A percentile compares a stretch with the other conserved stretches of the same genome.
These are phyloP conservation scores for Pelargonium nanum DNA, from an alignment of 345 rosid species.

Conservation along the genomic window DNA sequence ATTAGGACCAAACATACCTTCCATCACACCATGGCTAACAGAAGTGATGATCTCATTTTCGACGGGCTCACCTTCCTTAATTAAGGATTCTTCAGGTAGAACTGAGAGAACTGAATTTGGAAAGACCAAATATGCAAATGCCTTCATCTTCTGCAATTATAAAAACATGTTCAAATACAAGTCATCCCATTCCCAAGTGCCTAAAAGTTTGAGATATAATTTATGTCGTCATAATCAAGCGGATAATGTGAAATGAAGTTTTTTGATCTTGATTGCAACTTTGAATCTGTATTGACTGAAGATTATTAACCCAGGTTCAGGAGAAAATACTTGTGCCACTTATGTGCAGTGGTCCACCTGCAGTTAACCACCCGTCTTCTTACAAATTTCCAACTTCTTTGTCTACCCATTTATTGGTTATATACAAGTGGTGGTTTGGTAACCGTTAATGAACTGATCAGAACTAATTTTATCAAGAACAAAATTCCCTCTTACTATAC, in stretches of 20 bases:
- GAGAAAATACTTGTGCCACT: too few relatives aligned
- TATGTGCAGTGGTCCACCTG: too few relatives aligned
- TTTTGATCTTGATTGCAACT: background rate
- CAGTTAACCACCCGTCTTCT: too few relatives aligned
- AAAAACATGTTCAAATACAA: conserved; percentile 3
- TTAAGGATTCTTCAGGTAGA: conserved; percentile 39
- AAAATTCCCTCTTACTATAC: too few relatives aligned
- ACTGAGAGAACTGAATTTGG: conserved; percentile 59
- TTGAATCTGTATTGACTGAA: background rate
- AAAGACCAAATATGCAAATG: conserved; percentile 69
- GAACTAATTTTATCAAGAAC: too few relatives aligned
- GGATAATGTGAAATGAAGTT: background rate
- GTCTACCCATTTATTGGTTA: too few relatives aligned
- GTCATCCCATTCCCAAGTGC: background rate
- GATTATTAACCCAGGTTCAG: background rate
- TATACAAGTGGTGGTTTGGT: too few relatives aligned
- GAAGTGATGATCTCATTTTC: conserved; percentile 79
- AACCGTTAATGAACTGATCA: too few relatives aligned
- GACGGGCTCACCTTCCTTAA: conserved; percentile 40
- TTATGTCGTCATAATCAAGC: background rate
- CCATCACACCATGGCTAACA: conserved; percentile 62
- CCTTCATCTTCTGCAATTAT: conserved; percentile 61
- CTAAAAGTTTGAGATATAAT: too few relatives aligned
- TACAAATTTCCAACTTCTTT: too few relatives aligned
- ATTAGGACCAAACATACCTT: conserved; percentile 35